Conservation (phyloP, 179 eudicot genomes). For the Spinacia oleracea region DNA sequence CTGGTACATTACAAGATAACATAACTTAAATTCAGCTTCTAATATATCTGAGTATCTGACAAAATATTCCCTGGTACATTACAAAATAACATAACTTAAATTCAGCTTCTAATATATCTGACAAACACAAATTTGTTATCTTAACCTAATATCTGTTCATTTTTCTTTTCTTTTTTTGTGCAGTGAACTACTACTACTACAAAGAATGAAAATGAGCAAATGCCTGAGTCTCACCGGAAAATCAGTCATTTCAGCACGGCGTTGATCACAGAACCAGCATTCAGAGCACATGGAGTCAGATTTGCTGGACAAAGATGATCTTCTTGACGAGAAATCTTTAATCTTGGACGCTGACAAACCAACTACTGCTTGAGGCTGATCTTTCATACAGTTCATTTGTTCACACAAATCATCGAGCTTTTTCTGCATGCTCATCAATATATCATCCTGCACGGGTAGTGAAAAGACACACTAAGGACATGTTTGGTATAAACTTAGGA, state of each 20-base stretch:
- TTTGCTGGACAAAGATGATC: constrained; percentile 27
- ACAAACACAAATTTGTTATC: background rate
- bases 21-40: background rate
- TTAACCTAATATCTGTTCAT: background rate
- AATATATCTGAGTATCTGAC: too few species aligned
- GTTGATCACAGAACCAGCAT: constrained; percentile 64
- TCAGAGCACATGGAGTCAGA: constrained; percentile 33
- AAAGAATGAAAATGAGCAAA: background rate
- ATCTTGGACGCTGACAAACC: constrained; percentile 24
- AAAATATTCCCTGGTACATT: constrained; percentile 41
- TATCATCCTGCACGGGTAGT: constrained; percentile 57
- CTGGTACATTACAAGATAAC: constrained; percentile 29
- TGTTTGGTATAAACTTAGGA: too few species aligned
- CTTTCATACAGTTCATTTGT: constrained; percentile 63
- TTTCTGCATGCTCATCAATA: constrained; percentile 80
- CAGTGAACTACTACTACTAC: background rate
- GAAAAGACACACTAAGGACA: background rate
- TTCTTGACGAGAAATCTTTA: constrained; percentile 23
- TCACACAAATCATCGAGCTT: constrained; percentile 81
- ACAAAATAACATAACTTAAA: background rate
- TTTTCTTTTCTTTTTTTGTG: background rate
- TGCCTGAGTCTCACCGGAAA: constrained; percentile 34
- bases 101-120: background rate
- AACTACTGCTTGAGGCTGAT: constrained; percentile 41
- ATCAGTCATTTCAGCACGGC: constrained; percentile 37